These are phyloP conservation scores for Serendipita sp. DNA, from an alignment of 768 basidiomycete species.

Conservation along the genomic window DNA sequence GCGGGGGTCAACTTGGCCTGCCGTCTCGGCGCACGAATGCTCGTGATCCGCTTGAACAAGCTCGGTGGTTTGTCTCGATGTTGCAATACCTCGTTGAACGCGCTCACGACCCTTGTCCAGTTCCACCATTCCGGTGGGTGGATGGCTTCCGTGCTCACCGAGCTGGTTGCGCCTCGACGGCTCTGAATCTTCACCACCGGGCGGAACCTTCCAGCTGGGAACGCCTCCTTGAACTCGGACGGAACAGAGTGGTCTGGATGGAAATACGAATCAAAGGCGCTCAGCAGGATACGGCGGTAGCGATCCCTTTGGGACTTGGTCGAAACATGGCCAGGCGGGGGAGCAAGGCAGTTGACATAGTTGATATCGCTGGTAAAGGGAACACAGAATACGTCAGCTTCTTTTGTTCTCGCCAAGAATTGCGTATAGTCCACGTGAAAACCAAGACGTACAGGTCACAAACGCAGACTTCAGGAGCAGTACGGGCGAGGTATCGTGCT, in stretches of 20 bases:
- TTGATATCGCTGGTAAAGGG: constrained; percentile 48
- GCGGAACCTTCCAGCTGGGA: constrained; percentile 81
- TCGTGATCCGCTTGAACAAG: constrained; percentile 67
- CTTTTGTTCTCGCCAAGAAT: too few relatives aligned
- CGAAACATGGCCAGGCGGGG: constrained; percentile 60
- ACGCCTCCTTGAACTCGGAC: constrained; percentile 89
- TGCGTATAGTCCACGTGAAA: not conserved
- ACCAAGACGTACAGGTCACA: constrained; percentile 61
- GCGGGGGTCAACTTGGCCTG: constrained; percentile 60
- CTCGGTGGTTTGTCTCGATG: constrained; percentile 86
- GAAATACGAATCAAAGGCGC: constrained; percentile 73
- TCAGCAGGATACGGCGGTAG: constrained; percentile 54
- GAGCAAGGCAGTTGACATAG: constrained; percentile 66
- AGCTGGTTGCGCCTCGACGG: constrained; percentile 60
- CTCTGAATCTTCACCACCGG: constrained; percentile 84
- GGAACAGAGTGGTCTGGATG: constrained; percentile 80
- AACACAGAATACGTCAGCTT: constrained; percentile 7
- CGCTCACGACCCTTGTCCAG: constrained; percentile 76
- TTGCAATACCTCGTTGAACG: constrained; percentile 74
- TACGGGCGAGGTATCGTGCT: constrained; percentile 60
- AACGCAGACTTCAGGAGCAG: constrained; percentile 69
- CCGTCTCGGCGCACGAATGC: constrained; percentile 53
- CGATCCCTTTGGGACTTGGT: constrained; percentile 66
- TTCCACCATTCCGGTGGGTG: constrained; percentile 92
- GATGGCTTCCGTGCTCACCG: constrained; percentile 78